Evolutionary conservation across 1,284 basidiomycete genomes (phyloP).

Genomic region (Microbotryum silenes-acaulis): DNA sequence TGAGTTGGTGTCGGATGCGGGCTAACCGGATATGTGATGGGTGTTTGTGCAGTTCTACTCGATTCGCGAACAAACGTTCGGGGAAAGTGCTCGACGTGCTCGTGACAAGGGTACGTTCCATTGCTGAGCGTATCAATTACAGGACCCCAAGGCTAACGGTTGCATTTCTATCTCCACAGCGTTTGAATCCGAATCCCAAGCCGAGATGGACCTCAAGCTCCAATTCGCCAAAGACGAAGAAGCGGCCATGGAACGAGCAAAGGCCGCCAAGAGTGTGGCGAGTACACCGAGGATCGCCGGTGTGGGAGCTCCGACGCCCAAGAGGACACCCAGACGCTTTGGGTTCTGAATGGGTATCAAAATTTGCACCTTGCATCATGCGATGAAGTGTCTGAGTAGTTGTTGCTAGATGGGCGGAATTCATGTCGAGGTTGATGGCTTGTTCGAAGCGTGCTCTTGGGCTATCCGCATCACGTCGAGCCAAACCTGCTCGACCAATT

Average conservation of each 20-base stretch:
- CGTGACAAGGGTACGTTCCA: background rate
- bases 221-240: conserved; percentile 28
- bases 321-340: conserved; percentile 27
- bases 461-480: conserved; percentile 15
- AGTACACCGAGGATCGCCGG: conserved; percentile 33
- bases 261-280: conserved; percentile 31
- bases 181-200: conserved; percentile 24
- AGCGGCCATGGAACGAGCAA: conserved; percentile 17
- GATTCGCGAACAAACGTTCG: background rate
- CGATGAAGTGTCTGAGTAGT: no score
- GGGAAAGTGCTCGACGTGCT: background rate
- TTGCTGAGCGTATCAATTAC: background rate
- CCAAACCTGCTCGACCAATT: conserved; percentile 12
- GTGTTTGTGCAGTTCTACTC: conserved; percentile 4
- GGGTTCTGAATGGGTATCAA: conserved; percentile 13
- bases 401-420: no score
- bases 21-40: background rate
- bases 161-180: background rate
- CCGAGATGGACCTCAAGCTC: conserved; percentile 30
- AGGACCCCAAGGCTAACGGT: background rate
- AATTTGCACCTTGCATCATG: no score
- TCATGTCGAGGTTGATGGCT: no score
- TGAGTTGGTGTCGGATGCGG: background rate
- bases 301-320: conserved; percentile 28
- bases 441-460: no score